phyloP scores from a whole-genome alignment of 768 basidiomycete species.

The Suillus tomentosus region DNA sequence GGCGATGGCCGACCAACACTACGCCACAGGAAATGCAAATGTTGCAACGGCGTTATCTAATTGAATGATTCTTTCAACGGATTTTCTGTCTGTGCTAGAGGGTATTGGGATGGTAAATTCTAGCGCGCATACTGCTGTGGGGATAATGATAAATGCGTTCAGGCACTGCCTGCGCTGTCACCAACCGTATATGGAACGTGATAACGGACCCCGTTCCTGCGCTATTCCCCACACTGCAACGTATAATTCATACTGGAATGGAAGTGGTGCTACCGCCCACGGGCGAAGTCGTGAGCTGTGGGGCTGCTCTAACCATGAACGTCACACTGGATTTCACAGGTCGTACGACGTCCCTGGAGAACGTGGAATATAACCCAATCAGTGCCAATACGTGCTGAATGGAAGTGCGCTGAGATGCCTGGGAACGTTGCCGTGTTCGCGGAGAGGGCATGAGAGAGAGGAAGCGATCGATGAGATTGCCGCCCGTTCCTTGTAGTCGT shows the following conservation, averaged over 20 bases:
- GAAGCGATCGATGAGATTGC: constrained; percentile 3
- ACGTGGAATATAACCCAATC: constrained; percentile 8
- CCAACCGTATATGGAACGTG: constrained; percentile 21
- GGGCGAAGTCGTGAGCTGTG: neutral
- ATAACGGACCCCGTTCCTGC: constrained; percentile 23
- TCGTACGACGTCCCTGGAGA: constrained; percentile 7
- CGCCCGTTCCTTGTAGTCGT: neutral
- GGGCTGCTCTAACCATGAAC: no score
- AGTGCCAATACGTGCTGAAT: constrained; percentile 8
- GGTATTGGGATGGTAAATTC: constrained; percentile 15
- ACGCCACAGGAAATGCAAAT: constrained; percentile 17
- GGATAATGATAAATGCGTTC: neutral
- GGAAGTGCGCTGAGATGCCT: neutral
- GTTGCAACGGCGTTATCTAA: constrained; percentile 12
- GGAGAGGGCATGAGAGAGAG: constrained; percentile 3
- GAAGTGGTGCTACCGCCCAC: neutral
- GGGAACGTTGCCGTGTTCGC: neutral
- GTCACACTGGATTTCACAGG: neutral
- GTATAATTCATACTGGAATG: neutral
- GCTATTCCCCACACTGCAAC: constrained; percentile 10
- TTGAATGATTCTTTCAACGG: constrained; percentile 8
- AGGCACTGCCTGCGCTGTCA: constrained; percentile 30
- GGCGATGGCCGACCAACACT: constrained; percentile 17
- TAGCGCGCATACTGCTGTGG: constrained; percentile 13
- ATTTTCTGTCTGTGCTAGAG: constrained; percentile 20